Evolutionary conservation across 257 asterid species (phyloP).

Genomic region (Solanum arcanum): DNA sequence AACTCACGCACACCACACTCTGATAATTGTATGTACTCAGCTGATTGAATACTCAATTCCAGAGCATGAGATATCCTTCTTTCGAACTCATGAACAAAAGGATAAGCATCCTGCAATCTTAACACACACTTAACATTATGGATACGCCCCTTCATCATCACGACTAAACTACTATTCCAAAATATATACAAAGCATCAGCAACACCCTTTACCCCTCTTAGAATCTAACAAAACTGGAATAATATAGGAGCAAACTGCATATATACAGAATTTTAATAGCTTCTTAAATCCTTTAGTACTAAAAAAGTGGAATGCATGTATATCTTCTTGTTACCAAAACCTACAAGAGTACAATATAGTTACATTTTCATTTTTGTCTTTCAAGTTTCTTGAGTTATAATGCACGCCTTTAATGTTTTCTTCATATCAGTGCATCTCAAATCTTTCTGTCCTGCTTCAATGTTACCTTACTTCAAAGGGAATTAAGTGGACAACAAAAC

Average conservation of each 20-base stretch:
- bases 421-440: too few species aligned
- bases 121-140: slow-evolving; percentile 2
- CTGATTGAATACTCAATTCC: slow-evolving; percentile 5
- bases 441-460: too few species aligned
- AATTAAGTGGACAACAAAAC: too few species aligned
- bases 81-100: slow-evolving; percentile 49
- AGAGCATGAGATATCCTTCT: slow-evolving; percentile 25
- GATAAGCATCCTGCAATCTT: slow-evolving; percentile 39
- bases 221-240: not conserved
- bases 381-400: too few species aligned
- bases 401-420: too few species aligned
- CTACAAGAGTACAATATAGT: too few species aligned
- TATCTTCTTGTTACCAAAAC: too few species aligned
- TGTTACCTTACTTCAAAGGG: too few species aligned
- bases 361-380: too few species aligned
- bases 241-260: slow-evolving; percentile 12
- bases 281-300: too few species aligned
- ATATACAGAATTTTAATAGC: not conserved
- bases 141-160: not conserved
- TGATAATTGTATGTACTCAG: slow-evolving; percentile 8
- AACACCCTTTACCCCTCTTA: not conserved
- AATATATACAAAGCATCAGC: slow-evolving; percentile 18
- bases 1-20: slow-evolving; percentile 38
- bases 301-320: too few species aligned
- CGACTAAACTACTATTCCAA: slow-evolving; percentile 30